Base-by-base conservation (phyloP, 371 early-diverging fungal species). In the Haplosporangium sp. region DNA sequence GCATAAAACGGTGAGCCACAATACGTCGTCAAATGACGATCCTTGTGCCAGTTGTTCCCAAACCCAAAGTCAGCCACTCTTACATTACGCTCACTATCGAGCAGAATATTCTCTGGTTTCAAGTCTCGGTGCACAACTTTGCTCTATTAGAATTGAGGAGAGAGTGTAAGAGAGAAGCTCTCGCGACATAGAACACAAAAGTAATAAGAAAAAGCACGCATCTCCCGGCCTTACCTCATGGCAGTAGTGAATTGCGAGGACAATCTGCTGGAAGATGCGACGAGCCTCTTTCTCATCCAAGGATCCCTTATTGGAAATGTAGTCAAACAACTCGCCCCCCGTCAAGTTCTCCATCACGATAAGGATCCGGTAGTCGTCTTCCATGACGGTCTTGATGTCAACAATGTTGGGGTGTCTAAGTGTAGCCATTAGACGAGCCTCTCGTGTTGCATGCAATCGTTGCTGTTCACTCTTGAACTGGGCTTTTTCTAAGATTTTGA, bases 251-350 rank as follows among this genome's bases (percentile, higher is more conserved):
- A 99, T 88, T 2, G 96, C 99, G 54, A 91, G 91, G 14, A 98
- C 87, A 29, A 99, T 95, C 80, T 99, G 98, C 81, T 95, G 92
- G 72, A 99, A 99, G 83, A 96, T 98, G 45, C 80, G 85, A 54
- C 94, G 88, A 1, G 98, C 98, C 64, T 93, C 92, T 13, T 76
- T 77, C 67, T 99, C 99, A 5, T 89, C 82, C 52, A 99, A 82
- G 11, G 93, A 85, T 5, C 96, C 95, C 53, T 91, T 86, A 75
- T 95, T 93, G 41, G 95, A 91, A 29, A 99, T 92, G 70, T 94
- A 92, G 62, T 98, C 97, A 82, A 98, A 96, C 45, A 99, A 84
- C 83, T 99, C 99, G 16, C 97, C 98, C 60, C 99, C 99, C 62
- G 93, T 93, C 54, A 96, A 86, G 73, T 96, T 95, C 77, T 99